phyloP scores from a whole-genome alignment of 148 eudicot species.

The Vaccinium macrocarpon region DNA sequence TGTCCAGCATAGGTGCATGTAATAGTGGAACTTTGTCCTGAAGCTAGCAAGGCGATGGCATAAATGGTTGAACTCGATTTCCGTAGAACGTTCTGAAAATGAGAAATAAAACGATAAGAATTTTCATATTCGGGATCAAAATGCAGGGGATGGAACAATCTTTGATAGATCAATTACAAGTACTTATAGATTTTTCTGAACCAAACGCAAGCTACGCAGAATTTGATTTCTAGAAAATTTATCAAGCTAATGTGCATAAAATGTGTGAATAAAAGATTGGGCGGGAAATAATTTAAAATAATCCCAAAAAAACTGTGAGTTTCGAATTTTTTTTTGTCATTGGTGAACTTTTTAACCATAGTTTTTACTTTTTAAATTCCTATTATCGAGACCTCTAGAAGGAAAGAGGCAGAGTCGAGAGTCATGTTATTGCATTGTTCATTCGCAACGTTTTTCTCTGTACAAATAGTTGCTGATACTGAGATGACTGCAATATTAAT shows the following conservation, averaged over 20 bases:
- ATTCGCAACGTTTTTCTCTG: slow-evolving; percentile 20
- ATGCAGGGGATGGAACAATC: neutral
- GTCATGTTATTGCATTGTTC: slow-evolving; percentile 51
- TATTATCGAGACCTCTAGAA: slow-evolving; percentile 38
- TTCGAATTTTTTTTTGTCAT: too few species aligned
- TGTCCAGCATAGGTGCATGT: slow-evolving; percentile 95
- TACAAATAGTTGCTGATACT: slow-evolving; percentile 74
- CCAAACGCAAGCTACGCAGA: neutral
- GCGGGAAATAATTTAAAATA: too few species aligned
- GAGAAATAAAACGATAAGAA: neutral
- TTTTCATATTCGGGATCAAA: too few species aligned
- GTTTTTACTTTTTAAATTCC: too few species aligned
- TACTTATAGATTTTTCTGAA: neutral
- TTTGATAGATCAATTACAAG: neutral
- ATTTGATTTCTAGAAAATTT: neutral
- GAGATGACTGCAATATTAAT: slow-evolving; percentile 77
- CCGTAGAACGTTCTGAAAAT: slow-evolving; percentile 58
- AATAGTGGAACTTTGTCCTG: slow-evolving; percentile 87
- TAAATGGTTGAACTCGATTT: slow-evolving; percentile 65
- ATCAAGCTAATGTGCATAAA: neutral
- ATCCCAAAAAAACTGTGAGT: too few species aligned
- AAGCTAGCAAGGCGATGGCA: slow-evolving; percentile 73
- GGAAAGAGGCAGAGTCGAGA: slow-evolving; percentile 72
- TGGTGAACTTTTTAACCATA: too few species aligned
- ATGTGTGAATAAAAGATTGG: neutral